Conservation (phyloP, 179 eudicot genomes). For the Silene noctiflora region DNA sequence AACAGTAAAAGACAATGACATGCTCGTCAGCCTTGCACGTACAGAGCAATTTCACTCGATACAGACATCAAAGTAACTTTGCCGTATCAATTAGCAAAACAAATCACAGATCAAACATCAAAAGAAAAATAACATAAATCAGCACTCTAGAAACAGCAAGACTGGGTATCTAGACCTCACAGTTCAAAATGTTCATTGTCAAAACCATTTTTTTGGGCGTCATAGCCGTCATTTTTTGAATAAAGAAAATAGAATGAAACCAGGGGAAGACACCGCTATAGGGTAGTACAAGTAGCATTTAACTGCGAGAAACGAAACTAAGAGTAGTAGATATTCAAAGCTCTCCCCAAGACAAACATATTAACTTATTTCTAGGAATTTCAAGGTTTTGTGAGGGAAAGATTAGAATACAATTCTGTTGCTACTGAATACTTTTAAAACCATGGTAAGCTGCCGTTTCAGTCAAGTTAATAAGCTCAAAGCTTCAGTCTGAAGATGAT, state of each 20-base stretch:
- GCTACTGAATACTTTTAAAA: neutral
- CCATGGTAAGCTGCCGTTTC: neutral
- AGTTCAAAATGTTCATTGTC: neutral
- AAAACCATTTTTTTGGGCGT: neutral
- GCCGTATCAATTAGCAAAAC: conserved; percentile 4
- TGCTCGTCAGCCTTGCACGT: neutral
- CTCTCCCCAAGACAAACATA: neutral
- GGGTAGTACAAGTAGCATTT: neutral
- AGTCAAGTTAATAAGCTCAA: no score
- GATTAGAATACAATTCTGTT: neutral
- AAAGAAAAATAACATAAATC: neutral
- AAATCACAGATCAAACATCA: neutral
- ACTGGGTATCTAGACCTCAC: neutral
- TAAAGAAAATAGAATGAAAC: neutral
- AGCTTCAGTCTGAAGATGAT: no score
- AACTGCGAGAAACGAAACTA: neutral
- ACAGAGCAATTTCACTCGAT: neutral
- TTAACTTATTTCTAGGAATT: neutral
- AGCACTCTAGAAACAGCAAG: neutral
- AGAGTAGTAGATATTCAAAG: neutral
- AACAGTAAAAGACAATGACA: neutral
- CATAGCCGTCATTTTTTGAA: neutral
- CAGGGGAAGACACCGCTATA: neutral
- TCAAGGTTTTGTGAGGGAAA: neutral
- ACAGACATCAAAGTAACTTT: neutral